phyloP scores from a whole-genome alignment of 192 early-diverging fungal species.

The Entomortierella lignicola region DNA sequence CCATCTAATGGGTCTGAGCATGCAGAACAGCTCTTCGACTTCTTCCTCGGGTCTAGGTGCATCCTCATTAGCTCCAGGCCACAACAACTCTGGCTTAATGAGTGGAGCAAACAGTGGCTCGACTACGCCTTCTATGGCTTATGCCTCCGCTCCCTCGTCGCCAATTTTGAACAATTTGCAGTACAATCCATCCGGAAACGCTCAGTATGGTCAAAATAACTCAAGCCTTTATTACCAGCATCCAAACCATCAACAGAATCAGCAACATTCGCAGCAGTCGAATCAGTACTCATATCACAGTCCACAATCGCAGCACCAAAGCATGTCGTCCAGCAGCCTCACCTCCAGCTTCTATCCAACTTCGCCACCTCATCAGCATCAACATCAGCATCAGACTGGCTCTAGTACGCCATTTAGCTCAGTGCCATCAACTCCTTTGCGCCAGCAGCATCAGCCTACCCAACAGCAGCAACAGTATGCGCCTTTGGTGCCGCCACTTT shows the following conservation, averaged over 20 bases:
- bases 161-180: conserved; percentile 31
- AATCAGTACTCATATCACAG: conserved; percentile 19
- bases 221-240: conserved; percentile 33
- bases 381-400: conserved; percentile 16
- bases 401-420: conserved; percentile 7
- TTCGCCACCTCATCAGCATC: conserved; percentile 42
- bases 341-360: conserved; percentile 40
- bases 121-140: conserved; percentile 38
- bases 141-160: conserved; percentile 42
- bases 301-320: conserved; percentile 22
- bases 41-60: conserved; percentile 17
- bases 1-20: conserved; percentile 45
- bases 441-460: conserved; percentile 17
- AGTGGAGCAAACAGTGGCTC: conserved; percentile 42
- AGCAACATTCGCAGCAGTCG: conserved; percentile 18
- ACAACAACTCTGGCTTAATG: conserved; percentile 4
- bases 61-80: conserved; percentile 12
- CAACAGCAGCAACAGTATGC: conserved; percentile 39
- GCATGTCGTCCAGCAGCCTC: conserved; percentile 20
- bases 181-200: conserved; percentile 22
- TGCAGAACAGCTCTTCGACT: conserved; percentile 20
- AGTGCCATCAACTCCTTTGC: conserved; percentile 35
- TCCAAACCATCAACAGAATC: conserved; percentile 11
- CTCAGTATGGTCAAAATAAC: conserved; percentile 28
- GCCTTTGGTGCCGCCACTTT: conserved; percentile 39